Evolutionary conservation across 768 basidiomycete species (phyloP), one percentile per base, ranked within the genome.

Genomic region (Holtermannia corniformis): DNA sequence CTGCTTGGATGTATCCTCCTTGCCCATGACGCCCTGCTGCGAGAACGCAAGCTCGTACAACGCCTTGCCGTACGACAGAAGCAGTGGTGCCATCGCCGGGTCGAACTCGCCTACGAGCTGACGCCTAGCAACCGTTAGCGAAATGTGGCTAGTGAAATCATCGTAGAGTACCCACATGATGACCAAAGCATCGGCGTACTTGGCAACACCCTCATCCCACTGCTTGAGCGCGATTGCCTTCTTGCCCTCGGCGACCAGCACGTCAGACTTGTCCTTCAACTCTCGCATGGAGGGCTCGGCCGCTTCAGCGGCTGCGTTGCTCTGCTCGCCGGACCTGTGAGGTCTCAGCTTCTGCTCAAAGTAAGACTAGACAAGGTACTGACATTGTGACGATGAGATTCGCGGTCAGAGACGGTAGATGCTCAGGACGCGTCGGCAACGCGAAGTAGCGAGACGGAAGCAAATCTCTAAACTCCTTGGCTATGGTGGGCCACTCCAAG

Each of bases 41-140:
- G 81, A 73, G 54, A 96, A 87, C 4, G 91, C 93, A 64, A 93
- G 89, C 75, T 91, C 90, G 51, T 95, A 78, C 41, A 97, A 74
- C 3, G 95, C 90, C 71, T 86, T 90, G 13, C 95, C 95, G 65
- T 97, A 99, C 3, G 80, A 78, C 54, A 93, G 84, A 56, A 96
- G 86, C 20, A 93, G 69, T 64, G 96, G 89, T 5, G 90, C 93
- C 49, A 79, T 83, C 64, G 87, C 83, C 0, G 85, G 83, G 21
- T 85, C 81, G 64, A 89, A 78, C 46, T 97, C 91, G 32, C 82
- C 86, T 54, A 82, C 75, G 4, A 72, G 44, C 41, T 54, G 52
- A 40, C 66, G 58, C 62, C 70, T 72, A 40, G 19, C 28, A 43
- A n/a, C 26, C 20, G 11, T 3, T 25, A 22, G 7, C 19, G 47